phyloP scores from a whole-genome alignment of 2,329 filamentous ascomycete genomes.

The Exophiala calicioides region DNA sequence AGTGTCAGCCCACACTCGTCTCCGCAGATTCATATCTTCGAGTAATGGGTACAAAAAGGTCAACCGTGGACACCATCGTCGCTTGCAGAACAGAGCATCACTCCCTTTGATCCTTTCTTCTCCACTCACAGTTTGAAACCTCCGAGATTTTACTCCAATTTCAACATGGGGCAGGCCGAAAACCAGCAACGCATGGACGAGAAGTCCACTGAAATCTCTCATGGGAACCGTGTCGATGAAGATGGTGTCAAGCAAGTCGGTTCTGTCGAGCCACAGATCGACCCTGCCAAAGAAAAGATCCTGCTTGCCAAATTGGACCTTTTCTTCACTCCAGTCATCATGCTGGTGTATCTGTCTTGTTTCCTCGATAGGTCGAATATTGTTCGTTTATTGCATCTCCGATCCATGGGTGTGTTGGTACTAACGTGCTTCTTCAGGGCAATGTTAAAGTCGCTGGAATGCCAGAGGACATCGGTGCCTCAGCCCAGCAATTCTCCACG shows the following conservation, averaged over 20 bases:
- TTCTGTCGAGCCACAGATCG: slow-evolving; percentile 35
- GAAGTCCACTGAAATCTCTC: slow-evolving; percentile 4
- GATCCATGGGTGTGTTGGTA: not conserved
- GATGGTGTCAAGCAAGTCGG: slow-evolving; percentile 10
- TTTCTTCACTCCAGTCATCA: slow-evolving; percentile 55
- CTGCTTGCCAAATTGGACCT: slow-evolving; percentile 53
- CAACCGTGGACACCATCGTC: no score
- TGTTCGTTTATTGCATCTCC: slow-evolving; percentile 31
- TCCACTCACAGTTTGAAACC: no score
- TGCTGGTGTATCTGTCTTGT: slow-evolving; percentile 57
- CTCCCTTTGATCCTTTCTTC: no score
- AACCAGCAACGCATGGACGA: slow-evolving; percentile 13
- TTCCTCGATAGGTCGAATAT: slow-evolving; percentile 60
- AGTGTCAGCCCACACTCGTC: no score
- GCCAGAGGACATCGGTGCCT: slow-evolving; percentile 47
- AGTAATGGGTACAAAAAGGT: no score
- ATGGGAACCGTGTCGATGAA: not conserved
- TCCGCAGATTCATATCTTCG: no score
- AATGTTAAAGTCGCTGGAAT: slow-evolving; percentile 53
- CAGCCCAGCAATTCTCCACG: slow-evolving; percentile 37
- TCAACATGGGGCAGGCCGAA: slow-evolving; percentile 11
- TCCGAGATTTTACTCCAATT: not conserved
- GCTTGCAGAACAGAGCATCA: no score
- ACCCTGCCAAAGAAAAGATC: slow-evolving; percentile 48
- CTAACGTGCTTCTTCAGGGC: slow-evolving; percentile 33